A percentile compares a stretch with the other conserved stretches of the same genome.
Conservation (phyloP, 2,329 filamentous ascomycete species). For the Magnaporthiopsis rhizophila region DNA sequence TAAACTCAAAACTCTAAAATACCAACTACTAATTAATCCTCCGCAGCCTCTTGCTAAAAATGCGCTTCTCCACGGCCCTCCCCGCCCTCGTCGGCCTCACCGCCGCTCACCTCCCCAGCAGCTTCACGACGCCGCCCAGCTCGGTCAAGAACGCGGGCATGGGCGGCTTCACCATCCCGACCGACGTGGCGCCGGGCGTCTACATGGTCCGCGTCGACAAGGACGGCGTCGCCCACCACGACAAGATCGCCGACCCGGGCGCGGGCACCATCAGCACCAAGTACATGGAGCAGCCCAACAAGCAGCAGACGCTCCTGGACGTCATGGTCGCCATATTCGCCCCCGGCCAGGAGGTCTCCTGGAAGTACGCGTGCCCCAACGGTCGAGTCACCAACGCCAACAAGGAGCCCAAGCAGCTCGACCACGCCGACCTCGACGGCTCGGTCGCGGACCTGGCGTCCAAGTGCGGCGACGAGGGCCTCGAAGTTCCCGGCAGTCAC, state of each 20-base stretch:
- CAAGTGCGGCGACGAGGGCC: slow-evolving; percentile 26
- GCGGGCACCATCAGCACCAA: too few species aligned
- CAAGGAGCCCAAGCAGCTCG: background rate
- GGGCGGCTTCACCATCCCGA: background rate
- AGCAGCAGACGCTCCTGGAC: background rate
- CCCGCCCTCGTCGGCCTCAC: background rate
- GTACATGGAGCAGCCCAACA: background rate
- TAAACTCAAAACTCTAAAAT: too few species aligned
- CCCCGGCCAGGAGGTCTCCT: background rate
- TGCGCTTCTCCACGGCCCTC: too few species aligned
- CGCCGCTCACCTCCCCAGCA: background rate
- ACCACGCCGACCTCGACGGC: background rate
- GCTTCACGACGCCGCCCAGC: background rate
- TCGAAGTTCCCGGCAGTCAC: background rate
- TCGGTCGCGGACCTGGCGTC: slow-evolving; percentile 15
- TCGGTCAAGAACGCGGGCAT: too few species aligned
- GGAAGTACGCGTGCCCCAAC: background rate
- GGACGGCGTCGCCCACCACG: background rate
- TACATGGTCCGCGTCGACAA: background rate
- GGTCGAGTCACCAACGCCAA: too few species aligned
- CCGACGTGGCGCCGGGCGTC: background rate
- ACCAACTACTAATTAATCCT: too few species aligned
- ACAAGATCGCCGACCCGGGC: background rate
- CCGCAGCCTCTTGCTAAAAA: too few species aligned
- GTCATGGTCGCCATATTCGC: too few species aligned